These are phyloP conservation scores for Buddleja alternifolia DNA, from an alignment of 257 asterid species.

Conservation along the genomic window DNA sequence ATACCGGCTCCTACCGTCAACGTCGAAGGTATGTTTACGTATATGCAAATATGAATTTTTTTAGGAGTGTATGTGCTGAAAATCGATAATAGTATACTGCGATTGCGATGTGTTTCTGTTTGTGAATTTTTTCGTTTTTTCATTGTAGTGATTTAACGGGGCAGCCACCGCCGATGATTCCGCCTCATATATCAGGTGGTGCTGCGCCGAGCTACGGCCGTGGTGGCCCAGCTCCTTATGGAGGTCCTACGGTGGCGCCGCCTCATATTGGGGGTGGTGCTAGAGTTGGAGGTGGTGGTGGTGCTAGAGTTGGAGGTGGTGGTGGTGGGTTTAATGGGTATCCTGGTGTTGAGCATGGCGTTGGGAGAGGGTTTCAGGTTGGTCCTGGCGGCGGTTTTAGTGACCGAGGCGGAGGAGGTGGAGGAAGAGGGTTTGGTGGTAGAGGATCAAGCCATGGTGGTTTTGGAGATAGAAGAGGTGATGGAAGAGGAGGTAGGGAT, in stretches of 20 bases:
- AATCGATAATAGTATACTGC: not conserved
- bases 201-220: slow-evolving; percentile 55
- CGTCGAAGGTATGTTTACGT: slow-evolving; percentile 67
- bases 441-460: slow-evolving; percentile 47
- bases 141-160: slow-evolving; percentile 70
- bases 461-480: slow-evolving; percentile 52
- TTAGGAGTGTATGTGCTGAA: not conserved
- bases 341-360: slow-evolving; percentile 42
- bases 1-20: slow-evolving; percentile 74
- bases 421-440: slow-evolving; percentile 47
- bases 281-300: slow-evolving; percentile 37
- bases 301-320: no score
- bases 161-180: slow-evolving; percentile 48
- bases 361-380: slow-evolving; percentile 48
- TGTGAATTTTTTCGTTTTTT: not conserved
- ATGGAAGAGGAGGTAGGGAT: slow-evolving; percentile 45
- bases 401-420: slow-evolving; percentile 41
- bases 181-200: slow-evolving; percentile 58
- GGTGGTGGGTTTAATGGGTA: slow-evolving; percentile 42
- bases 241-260: slow-evolving; percentile 47
- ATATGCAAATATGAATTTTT: not conserved
- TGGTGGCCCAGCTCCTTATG: slow-evolving; percentile 54
- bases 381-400: slow-evolving; percentile 34
- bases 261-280: slow-evolving; percentile 42
- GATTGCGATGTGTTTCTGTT: slow-evolving; percentile 14